These are phyloP conservation scores for Dictyostelium purpureum DNA, from an alignment of 78 protist species.

Conservation along the genomic window DNA sequence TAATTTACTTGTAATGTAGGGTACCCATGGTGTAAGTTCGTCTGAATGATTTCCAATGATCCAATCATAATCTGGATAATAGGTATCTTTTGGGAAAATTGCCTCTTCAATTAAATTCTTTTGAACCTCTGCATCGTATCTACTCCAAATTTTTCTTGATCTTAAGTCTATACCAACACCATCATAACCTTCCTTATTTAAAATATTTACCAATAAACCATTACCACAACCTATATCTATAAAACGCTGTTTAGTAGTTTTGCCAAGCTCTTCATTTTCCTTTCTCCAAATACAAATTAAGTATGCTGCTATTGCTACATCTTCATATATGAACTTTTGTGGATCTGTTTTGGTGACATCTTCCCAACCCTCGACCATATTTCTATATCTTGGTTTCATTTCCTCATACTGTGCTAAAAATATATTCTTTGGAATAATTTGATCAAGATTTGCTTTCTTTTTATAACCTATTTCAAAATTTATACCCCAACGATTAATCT, in stretches of 20 bases:
- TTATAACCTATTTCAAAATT: constrained; percentile 46
- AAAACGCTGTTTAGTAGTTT: constrained; percentile 34
- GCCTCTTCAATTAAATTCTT: constrained; percentile 22
- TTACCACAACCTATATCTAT: constrained; percentile 90
- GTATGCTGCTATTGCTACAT: constrained; percentile 81
- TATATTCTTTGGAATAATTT: constrained; percentile 44
- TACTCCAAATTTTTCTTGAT: constrained; percentile 47
- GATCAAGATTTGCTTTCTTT: constrained; percentile 62
- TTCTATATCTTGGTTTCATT: constrained; percentile 57
- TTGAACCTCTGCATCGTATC: constrained; percentile 17
- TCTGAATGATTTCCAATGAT: constrained; percentile 87
- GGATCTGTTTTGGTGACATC: constrained; percentile 79
- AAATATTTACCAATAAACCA: constrained; percentile 78
- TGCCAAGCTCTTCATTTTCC: neutral
- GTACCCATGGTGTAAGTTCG: constrained; percentile 90
- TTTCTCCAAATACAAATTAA: constrained; percentile 65
- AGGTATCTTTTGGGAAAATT: constrained; percentile 13
- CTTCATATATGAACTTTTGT: constrained; percentile 83
- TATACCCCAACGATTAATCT: constrained; percentile 65
- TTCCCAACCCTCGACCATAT: constrained; percentile 39
- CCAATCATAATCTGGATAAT: constrained; percentile 73
- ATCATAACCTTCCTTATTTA: constrained; percentile 77
- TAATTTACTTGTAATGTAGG: constrained; percentile 58
- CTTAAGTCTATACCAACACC: constrained; percentile 81
- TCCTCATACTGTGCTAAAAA: constrained; percentile 40